Base-by-base conservation (phyloP, 768 basidiomycete species). In the Melanogaster broomeanus region DNA sequence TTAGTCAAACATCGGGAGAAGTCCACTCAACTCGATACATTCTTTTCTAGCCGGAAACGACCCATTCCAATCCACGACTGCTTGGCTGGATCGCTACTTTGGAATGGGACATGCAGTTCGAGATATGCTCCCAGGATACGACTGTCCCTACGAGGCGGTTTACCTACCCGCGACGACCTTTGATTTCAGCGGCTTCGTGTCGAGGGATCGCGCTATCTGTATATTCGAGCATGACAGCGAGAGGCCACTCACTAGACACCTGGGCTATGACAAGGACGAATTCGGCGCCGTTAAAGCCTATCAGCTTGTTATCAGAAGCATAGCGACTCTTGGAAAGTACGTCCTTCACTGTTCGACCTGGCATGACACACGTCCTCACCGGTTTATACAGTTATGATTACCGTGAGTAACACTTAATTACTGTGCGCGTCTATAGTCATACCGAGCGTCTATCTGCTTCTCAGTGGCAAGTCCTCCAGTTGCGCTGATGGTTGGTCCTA, bases 111-210 rank as follows among this genome's bases (percentile, higher is more conserved):
- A 62, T 13, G 42, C 72, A 4, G 77, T 80, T n/a, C 76, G 80
- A n/a, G 77, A 83, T 34, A 71, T 87, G 71, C 74, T 87, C n/a
- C 76, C 78, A 1, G 78, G 81, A 38, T 87, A 87, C 61, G 85
- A 87, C 61, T 86, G 85, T 56, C 85, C 85, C 4, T 67, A 77
- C 52, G 82, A 85, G 43, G 77, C 84, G 0, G 72, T 81, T 11
- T 82, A 75, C 62, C 69, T 87, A n/a, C 79, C 82, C 3, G 81
- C 81, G 0, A 81, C 80, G 7, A 80, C 81, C 0, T 77, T 78
- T 59, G 69, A 74, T n/a, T 59, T 60, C 9, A 40, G 61, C 6
- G 84, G 83, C 3, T 72, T 68, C 4, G 58, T 79, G 48, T 66
- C 71, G 3, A 73, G 76, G 42, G 66, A 76, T n/a, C 73, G 77